These are phyloP conservation scores for Lycium ferocissimum DNA, from an alignment of 257 asterid species.

Conservation along the genomic window DNA sequence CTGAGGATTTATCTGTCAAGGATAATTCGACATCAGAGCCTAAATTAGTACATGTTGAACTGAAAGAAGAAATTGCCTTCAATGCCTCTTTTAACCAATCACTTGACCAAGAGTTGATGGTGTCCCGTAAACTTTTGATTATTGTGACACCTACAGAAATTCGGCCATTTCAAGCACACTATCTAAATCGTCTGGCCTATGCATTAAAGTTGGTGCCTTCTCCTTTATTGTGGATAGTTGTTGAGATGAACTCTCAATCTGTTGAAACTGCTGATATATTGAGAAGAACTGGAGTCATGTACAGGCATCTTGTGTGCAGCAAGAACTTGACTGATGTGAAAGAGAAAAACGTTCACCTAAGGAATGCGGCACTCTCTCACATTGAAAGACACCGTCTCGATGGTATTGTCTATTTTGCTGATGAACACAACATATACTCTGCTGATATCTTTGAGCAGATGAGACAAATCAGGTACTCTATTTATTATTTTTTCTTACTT, in stretches of 20 bases:
- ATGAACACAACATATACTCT: slow-evolving; percentile 63
- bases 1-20: slow-evolving; percentile 31
- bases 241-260: slow-evolving; percentile 78
- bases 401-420: slow-evolving; percentile 80
- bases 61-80: slow-evolving; percentile 28
- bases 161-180: slow-evolving; percentile 58
- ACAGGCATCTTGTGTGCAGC: slow-evolving; percentile 69
- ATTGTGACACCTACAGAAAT: slow-evolving; percentile 64
- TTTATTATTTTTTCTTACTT: background rate
- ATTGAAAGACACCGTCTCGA: slow-evolving; percentile 73
- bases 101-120: slow-evolving; percentile 33
- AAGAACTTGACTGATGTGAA: slow-evolving; percentile 49
- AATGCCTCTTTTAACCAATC: slow-evolving; percentile 35
- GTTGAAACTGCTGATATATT: slow-evolving; percentile 61
- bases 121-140: slow-evolving; percentile 64
- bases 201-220: slow-evolving; percentile 57
- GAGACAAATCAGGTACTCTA: slow-evolving; percentile 76
- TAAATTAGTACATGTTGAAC: slow-evolving; percentile 35
- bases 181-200: slow-evolving; percentile 63
- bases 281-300: slow-evolving; percentile 73
- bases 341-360: slow-evolving; percentile 49
- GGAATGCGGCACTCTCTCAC: slow-evolving; percentile 76
- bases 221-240: slow-evolving; percentile 80
- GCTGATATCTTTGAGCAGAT: slow-evolving; percentile 64
- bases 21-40: slow-evolving; percentile 39